Evolutionary conservation across 331 rosid species (phyloP).

Genomic region (Malus hybrid): DNA sequence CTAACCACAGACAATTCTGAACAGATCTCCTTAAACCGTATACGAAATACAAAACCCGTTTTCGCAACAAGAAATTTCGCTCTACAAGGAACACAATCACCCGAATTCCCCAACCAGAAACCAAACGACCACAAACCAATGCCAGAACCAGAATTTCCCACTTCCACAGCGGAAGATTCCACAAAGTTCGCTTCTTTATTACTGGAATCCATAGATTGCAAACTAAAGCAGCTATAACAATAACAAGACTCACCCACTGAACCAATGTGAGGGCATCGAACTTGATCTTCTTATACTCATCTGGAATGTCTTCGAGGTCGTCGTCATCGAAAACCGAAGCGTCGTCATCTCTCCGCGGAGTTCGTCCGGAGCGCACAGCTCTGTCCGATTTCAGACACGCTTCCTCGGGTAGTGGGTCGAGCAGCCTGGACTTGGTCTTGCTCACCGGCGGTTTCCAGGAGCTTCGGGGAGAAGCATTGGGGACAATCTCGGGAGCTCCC

Average conservation of each 20-base stretch:
- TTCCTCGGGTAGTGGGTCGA: constrained; percentile 17
- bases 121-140: constrained; percentile 25
- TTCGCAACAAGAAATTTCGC: constrained; percentile 21
- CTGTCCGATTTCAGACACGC: constrained; percentile 1
- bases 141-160: constrained; percentile 32
- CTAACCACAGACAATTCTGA: constrained; percentile 26
- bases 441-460: constrained; percentile 25
- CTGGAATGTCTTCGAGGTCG: constrained; percentile 18
- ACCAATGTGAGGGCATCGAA: neutral
- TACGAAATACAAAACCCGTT: constrained; percentile 28
- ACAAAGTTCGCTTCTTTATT: constrained; percentile 9
- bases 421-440: constrained; percentile 31
- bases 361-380: neutral
- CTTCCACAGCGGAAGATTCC: constrained; percentile 39
- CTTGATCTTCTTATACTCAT: constrained; percentile 14
- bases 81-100: constrained; percentile 21
- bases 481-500: constrained; percentile 1
- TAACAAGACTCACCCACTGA: constrained; percentile 25
- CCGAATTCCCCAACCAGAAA: constrained; percentile 31
- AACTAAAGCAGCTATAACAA: constrained; percentile 17
- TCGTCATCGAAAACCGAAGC: neutral
- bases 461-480: constrained; percentile 11
- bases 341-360: neutral
- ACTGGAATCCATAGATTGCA: constrained; percentile 24
- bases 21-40: constrained; percentile 27